Conservation (phyloP, 768 basidiomycete genomes). For the Calocybe cyanea region DNA sequence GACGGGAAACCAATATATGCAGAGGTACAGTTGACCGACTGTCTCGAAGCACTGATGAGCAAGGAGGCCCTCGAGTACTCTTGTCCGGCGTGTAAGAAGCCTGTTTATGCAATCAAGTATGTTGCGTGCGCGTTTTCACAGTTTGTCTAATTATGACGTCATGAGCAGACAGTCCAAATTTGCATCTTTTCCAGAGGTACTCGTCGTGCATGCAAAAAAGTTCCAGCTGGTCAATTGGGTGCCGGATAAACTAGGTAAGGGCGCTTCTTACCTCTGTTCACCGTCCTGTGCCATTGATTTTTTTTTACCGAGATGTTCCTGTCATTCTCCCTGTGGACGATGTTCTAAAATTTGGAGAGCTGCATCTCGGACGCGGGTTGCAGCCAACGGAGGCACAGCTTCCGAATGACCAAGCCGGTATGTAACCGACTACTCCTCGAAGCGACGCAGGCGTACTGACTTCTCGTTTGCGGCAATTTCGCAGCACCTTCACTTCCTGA, state of each 20-base stretch:
- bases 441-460: no score
- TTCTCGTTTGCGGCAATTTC: no score
- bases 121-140: constrained; percentile 16
- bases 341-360: constrained; percentile 52
- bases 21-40: constrained; percentile 56
- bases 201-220: constrained; percentile 89
- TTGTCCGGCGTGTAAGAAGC: constrained; percentile 71
- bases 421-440: no score
- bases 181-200: constrained; percentile 82
- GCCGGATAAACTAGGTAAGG: constrained; percentile 84
- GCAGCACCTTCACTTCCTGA: constrained; percentile 41
- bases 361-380: constrained; percentile 66
- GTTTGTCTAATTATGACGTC: no score
- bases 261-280: not conserved
- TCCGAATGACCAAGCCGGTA: constrained; percentile 46
- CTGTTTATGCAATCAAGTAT: constrained; percentile 71
- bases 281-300: not conserved
- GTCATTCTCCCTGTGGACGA: constrained; percentile 61
- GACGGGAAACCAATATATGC: constrained; percentile 65
- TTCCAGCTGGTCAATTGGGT: constrained; percentile 98
- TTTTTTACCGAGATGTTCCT: constrained; percentile 68
- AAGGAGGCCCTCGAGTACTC: constrained; percentile 73
- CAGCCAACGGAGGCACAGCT: constrained; percentile 68
- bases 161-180: constrained; percentile 79
- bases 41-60: constrained; percentile 56